Evolutionary conservation across 2,329 filamentous ascomycete species (phyloP).

Genomic region (Aspergillus sp.): DNA sequence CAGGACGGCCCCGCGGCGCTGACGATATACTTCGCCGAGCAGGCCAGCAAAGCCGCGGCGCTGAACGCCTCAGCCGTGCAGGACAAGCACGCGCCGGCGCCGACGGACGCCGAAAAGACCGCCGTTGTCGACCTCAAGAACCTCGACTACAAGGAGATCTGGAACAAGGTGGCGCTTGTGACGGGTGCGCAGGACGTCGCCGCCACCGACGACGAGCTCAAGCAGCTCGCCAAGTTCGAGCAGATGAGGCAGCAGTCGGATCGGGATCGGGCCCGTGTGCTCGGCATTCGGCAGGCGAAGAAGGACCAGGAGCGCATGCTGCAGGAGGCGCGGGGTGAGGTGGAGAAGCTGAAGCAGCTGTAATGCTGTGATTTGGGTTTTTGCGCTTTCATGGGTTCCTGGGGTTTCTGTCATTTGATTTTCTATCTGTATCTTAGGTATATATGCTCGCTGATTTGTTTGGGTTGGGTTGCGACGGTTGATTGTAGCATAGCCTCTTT

Average conservation of each 20-base stretch:
- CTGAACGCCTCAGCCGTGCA: conserved; percentile 21
- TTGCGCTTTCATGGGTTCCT: neutral
- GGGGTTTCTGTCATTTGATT: neutral
- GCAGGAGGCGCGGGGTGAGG: conserved; percentile 42
- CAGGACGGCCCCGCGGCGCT: conserved; percentile 42
- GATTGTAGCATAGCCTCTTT: conserved; percentile 24
- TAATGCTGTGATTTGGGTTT: conserved; percentile 11
- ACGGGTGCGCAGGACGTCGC: conserved; percentile 40
- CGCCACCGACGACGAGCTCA: conserved; percentile 32
- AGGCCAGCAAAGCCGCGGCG: conserved; percentile 26
- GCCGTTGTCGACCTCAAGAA: conserved; percentile 39
- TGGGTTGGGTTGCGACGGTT: conserved; percentile 10
- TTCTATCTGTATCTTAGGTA: conserved; percentile 6
- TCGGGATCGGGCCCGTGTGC: conserved; percentile 38
- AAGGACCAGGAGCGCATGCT: conserved; percentile 46
- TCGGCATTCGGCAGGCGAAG: conserved; percentile 40
- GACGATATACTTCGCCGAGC: conserved; percentile 42
- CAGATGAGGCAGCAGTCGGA: conserved; percentile 34
- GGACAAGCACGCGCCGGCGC: conserved; percentile 34
- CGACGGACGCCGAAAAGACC: conserved; percentile 29
- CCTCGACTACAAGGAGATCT: conserved; percentile 41
- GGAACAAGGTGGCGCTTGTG: conserved; percentile 39
- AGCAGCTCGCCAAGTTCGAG: conserved; percentile 34
- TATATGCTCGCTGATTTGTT: neutral
- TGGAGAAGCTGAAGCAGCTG: conserved; percentile 39